Percentiles rank a stretch among this genome's conserved stretches.
Conservation (phyloP, 768 basidiomycete species). For the Russula olivacea region DNA sequence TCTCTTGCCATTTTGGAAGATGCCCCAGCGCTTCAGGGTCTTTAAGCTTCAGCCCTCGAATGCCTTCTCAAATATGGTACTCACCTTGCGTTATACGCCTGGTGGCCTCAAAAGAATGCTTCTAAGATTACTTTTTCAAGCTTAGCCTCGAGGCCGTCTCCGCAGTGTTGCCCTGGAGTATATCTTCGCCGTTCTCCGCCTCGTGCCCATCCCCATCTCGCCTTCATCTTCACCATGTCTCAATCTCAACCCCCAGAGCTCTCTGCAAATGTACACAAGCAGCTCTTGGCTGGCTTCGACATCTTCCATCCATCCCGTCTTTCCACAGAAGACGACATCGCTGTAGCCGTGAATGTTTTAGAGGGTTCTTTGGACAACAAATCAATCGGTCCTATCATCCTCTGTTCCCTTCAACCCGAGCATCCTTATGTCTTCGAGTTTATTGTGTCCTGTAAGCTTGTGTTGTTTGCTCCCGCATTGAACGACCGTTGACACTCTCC, state of each 20-base stretch:
- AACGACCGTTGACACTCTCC: neutral
- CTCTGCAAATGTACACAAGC: neutral
- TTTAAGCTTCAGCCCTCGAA: no score
- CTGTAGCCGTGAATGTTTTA: slow-evolving; percentile 4
- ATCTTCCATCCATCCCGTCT: slow-evolving; percentile 9
- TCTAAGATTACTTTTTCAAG: neutral
- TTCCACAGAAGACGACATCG: slow-evolving; percentile 2
- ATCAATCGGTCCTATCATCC: slow-evolving; percentile 10
- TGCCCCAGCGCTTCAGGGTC: neutral
- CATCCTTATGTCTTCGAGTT: slow-evolving; percentile 14
- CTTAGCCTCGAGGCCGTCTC: slow-evolving; percentile 1
- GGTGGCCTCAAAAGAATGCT: neutral
- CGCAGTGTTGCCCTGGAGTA: neutral
- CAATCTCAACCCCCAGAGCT: neutral
- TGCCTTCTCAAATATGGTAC: slow-evolving; percentile 1
- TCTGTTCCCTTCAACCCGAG: neutral
- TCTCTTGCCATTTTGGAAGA: neutral
- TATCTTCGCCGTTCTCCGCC: neutral
- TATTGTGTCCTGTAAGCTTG: slow-evolving; percentile 9
- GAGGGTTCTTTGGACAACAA: slow-evolving; percentile 5
- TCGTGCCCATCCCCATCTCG: neutral
- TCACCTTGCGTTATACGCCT: neutral
- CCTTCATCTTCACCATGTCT: neutral
- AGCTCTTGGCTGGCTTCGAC: slow-evolving; percentile 1
- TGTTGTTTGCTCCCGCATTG: neutral